These are phyloP conservation scores for Kazachstania bromeliacearum DNA, from an alignment of 805 yeast species.

Conservation along the genomic window DNA sequence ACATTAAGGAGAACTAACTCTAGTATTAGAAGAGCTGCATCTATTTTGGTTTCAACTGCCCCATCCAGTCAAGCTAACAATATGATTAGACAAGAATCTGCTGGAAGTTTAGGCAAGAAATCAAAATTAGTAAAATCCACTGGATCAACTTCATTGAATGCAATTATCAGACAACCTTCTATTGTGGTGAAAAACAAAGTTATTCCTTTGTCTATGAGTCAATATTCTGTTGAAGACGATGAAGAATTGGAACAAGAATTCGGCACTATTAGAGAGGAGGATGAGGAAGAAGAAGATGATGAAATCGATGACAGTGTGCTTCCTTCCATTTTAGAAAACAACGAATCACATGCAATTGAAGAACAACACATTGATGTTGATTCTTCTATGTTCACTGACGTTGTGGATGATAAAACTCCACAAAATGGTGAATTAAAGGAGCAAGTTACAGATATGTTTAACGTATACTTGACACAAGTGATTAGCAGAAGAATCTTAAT, in stretches of 20 bases:
- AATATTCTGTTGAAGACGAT: slow-evolving; percentile 22
- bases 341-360: neutral
- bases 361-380: neutral
- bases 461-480: slow-evolving; percentile 18
- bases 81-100: neutral
- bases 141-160: slow-evolving; percentile 20
- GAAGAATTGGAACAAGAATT: slow-evolving; percentile 15
- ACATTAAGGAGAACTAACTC: slow-evolving; percentile 28
- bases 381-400: slow-evolving; percentile 5
- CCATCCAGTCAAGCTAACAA: slow-evolving; percentile 4
- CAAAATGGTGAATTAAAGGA: slow-evolving; percentile 3
- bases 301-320: slow-evolving; percentile 4
- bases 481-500: slow-evolving; percentile 21
- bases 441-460: slow-evolving; percentile 8
- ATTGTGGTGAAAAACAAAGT: slow-evolving; percentile 29
- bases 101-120: slow-evolving; percentile 1
- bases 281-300: slow-evolving; percentile 10
- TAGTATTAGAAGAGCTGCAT: slow-evolving; percentile 31
- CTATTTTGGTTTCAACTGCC: slow-evolving; percentile 19
- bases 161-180: slow-evolving; percentile 27
- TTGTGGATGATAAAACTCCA: neutral
- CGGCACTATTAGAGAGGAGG: slow-evolving; percentile 12
- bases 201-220: slow-evolving; percentile 25
- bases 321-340: too few relatives aligned
- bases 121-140: slow-evolving; percentile 18